Evolutionary conservation across 2,329 filamentous ascomycete genomes (phyloP), one percentile per base, ranked within the genome.

Genomic region (Cylindrodendrum hubeiense): DNA sequence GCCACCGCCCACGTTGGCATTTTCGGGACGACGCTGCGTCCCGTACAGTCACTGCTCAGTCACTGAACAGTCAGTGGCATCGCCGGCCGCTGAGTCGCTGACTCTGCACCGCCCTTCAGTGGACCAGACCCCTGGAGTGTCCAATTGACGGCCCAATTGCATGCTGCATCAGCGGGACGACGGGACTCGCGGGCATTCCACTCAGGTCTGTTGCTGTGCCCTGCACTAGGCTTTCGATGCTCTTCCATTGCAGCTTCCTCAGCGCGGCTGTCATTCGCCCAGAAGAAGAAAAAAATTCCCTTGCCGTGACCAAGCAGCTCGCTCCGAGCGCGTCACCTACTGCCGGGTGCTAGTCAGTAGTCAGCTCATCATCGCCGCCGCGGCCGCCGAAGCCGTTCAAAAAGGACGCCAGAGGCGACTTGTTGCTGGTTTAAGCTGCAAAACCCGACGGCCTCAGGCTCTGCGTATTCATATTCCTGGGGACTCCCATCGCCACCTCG

Each of bases 321-420:
- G 62, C 59, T 65, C 62, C 43, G n/a, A 52, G 59, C 43, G 39
- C 56, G 56, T 73, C 67, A 72, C 67, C 61, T 65, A 33, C 30
- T 50, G 37, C 34, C 34, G 46, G 56, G 43, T 66, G 60, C 70
- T 67, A 68, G 72, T 73, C 37, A 39, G 37, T 39, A 39, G 37
- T 39, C 72, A 74, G 72, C 69, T 74, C 72, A 73, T 66, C 64
- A 67, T 70, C 58, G 67, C 67, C 72, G 67, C 72, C 70, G 65
- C 63, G 44, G 60, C 63, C 66, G 65, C 63, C 68, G 54, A 65
- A 60, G 63, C 63, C 67, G 64, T 60, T 60, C 46, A 70, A 71
- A 73, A 68, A 61, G 58, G 55, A 52, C 57, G 60, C 51, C 54
- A 63, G 68, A 65, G 71, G 71, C 71, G 66, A 74, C 53, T 57